These are phyloP conservation scores for Ceriops zippeliana DNA, from an alignment of 345 rosid genomes.

Conservation along the genomic window DNA sequence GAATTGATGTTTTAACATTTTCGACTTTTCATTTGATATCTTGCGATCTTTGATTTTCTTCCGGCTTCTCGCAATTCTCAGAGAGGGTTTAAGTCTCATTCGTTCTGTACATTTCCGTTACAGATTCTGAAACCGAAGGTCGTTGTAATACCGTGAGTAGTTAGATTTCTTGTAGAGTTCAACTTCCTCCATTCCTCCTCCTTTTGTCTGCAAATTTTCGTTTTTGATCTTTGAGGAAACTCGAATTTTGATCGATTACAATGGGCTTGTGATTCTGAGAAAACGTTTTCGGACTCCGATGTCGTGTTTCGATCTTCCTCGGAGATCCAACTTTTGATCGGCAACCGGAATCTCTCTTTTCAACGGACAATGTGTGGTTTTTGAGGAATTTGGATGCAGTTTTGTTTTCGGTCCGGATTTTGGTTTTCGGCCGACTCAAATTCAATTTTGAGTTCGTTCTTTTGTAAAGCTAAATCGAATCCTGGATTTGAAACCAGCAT, in stretches of 20 bases:
- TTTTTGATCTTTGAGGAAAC: conserved; percentile 4
- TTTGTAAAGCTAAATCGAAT: not conserved
- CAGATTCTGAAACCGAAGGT: conserved; percentile 3
- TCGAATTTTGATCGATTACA: conserved; percentile 18
- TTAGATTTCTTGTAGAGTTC: not conserved
- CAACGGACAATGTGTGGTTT: not conserved
- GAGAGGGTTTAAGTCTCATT: not conserved
- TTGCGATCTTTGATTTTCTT: too few relatives aligned
- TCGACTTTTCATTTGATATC: too few relatives aligned
- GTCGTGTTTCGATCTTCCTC: conserved; percentile 41
- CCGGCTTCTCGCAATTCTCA: too few relatives aligned
- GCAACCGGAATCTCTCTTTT: conserved; percentile 1
- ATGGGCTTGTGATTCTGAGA: conserved; percentile 12
- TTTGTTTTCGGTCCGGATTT: conserved; percentile 5
- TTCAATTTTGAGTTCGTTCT: not conserved
- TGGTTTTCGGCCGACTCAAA: not conserved
- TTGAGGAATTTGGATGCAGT: conserved; percentile 3
- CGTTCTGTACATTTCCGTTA: conserved; percentile 2
- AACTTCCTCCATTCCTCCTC: not conserved
- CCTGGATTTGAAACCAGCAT: not conserved
- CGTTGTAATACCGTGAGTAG: conserved; percentile 11
- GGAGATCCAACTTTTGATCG: conserved; percentile 8
- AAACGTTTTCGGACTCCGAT: conserved; percentile 10
- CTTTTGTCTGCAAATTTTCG: conserved; percentile 2
- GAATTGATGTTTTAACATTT: too few relatives aligned